Conservation (phyloP, 805 yeast genomes). For the Ogataea nakhonphanomensis region DNA sequence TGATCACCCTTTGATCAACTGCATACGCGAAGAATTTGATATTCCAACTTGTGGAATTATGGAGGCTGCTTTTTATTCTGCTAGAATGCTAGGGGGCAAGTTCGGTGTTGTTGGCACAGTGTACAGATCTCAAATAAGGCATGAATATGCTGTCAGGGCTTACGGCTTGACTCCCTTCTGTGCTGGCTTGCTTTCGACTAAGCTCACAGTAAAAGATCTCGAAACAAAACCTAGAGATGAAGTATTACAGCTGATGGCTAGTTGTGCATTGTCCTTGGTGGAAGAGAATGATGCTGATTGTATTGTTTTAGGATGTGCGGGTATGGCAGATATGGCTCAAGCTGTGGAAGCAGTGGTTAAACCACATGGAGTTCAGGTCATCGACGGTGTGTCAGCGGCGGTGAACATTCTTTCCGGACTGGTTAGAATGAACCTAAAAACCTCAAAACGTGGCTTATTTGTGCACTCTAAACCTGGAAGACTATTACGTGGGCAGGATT, state of each 20-base stretch:
- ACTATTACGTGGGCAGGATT: constrained; percentile 9
- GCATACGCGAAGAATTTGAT: constrained; percentile 35
- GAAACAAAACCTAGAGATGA: constrained; percentile 32
- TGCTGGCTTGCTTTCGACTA: constrained; percentile 34
- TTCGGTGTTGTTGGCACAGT: constrained; percentile 34
- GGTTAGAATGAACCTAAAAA: constrained; percentile 34
- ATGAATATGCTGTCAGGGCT: constrained; percentile 28
- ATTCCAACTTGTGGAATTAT: constrained; percentile 34
- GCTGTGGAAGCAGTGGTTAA: constrained; percentile 94
- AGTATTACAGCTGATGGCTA: constrained; percentile 27
- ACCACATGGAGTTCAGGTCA: constrained; percentile 79
- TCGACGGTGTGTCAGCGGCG: constrained; percentile 45
- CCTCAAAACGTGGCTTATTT: constrained; percentile 30
- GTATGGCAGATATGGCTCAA: constrained; percentile 88
- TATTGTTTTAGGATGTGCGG: constrained; percentile 62
- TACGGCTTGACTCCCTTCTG: constrained; percentile 31
- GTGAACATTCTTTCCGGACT: constrained; percentile 33
- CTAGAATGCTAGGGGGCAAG: constrained; percentile 32
- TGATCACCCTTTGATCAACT: constrained; percentile 34
- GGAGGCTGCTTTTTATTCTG: constrained; percentile 34
- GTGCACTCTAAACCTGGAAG: constrained; percentile 6
- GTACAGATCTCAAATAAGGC: constrained; percentile 31
- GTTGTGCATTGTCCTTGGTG: constrained; percentile 27
- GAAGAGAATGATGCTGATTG: constrained; percentile 48
- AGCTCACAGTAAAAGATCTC: constrained; percentile 32